Evolutionary conservation across 164 flowering plant species (phyloP), one percentile per base, ranked within the genome.

Genomic region (Annona squamosa): DNA sequence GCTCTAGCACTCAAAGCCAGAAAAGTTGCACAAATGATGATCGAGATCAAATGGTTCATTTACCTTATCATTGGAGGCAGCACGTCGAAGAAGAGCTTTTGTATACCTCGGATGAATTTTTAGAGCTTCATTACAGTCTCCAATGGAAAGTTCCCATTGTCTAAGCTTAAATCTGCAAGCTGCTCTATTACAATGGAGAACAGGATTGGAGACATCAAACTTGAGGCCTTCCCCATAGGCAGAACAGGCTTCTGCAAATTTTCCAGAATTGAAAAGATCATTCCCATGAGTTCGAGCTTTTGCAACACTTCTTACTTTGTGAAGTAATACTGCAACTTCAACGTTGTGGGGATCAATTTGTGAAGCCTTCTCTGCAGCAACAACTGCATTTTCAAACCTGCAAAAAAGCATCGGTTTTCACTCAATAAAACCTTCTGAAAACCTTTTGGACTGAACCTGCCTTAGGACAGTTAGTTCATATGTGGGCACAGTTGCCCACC

Each of bases 131-230:
- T 88, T 88, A 78, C 97, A 92, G 76, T 94, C 98, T 13, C 88
- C 91, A 65, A 94, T 59, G 10, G 97, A 85, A 16, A 69, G 77
- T 74, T 91, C 91, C 94, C 93, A 94, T 61, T 70, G 77, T 48
- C 90, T 91, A 72, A 92, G 97, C 84, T 84, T 92, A 73, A 70
- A 88, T 90, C 92, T 90, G 78, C 97, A 92, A 73, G 94, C 97
- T 45, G 98, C 98, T 80, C 95, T 85, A 74, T 94, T 94, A 84
- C 97, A 89, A 67, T 83, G 84, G 41, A 92, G 90, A 74, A 94
- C 91, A 18, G 95, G 81, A 75, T 90, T 94, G 46, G 83, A 81
- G 70, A 90, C 88, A 82, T 90, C 90, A 52, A 84, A 81, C 77
- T 76, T 88, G 63, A 94, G 91, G 67, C 98, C 97, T 73, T 94